Evolutionary conservation across 805 yeast genomes (phyloP).

Genomic region (Pichia gijzeniarum): DNA sequence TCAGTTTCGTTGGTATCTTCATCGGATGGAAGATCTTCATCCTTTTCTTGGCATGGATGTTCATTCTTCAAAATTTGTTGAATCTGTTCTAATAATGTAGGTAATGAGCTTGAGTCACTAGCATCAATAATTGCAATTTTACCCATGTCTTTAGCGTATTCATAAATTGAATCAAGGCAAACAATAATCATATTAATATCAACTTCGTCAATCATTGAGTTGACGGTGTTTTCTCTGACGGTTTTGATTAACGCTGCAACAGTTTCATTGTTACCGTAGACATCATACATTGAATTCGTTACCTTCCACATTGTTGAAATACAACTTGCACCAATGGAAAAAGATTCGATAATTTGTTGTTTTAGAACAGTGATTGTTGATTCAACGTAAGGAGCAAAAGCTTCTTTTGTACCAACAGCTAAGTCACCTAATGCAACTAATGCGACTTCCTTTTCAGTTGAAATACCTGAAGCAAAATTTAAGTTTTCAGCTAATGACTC

Average conservation of each 20-base stretch:
- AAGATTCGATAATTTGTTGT: conserved; percentile 77
- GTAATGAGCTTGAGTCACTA: conserved; percentile 50
- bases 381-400: conserved; percentile 73
- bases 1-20: conserved; percentile 52
- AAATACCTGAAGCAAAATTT: conserved; percentile 89
- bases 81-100: conserved; percentile 62
- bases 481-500: conserved; percentile 65
- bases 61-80: conserved; percentile 70
- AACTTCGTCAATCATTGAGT: conserved; percentile 66
- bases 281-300: conserved; percentile 58
- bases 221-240: conserved; percentile 62
- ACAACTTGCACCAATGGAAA: conserved; percentile 88
- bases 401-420: conserved; percentile 79
- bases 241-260: conserved; percentile 54
- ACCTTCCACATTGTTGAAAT: conserved; percentile 78
- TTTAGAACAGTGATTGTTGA: conserved; percentile 54
- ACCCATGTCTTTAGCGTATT: conserved; percentile 65
- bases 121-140: conserved; percentile 61
- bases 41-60: conserved; percentile 79
- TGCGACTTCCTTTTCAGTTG: conserved; percentile 95
- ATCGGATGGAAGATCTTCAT: conserved; percentile 29
- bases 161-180: conserved; percentile 67
- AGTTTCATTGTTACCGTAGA: conserved; percentile 44
- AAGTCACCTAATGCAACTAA: conserved; percentile 83
- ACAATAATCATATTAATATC: conserved; percentile 78